Base-by-base conservation (phyloP, 2,329 filamentous ascomycete species). In the Penicillium sp. region DNA sequence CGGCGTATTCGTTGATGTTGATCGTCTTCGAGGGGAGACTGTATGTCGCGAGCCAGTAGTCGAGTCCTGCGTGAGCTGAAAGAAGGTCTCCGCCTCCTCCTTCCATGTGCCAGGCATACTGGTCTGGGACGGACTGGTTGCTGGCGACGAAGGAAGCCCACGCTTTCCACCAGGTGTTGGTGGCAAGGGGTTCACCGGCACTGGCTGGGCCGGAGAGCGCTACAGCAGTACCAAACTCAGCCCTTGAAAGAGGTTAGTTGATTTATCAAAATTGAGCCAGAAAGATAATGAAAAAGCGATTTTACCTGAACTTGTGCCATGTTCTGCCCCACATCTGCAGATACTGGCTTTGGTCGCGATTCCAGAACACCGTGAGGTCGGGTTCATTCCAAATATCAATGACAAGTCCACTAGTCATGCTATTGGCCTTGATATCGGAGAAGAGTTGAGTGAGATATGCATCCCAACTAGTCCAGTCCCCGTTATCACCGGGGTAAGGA, bases 81-180 rank as follows among this genome's bases (percentile, higher is more conserved):
- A 49, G 45, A 19, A 53, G 50, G 35, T 53, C 50, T 26, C 50
- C 50, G 15, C 22, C 50, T 22, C 30, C 50, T 53, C 35, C 50
- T 13, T 35, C 30, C 28, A 53, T 35, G 30, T 53, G 50, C 50
- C 28, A 35, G 4, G 50, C 19, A 15, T 35, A 35, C 50, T 38
- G 35, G 12, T 53, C 50, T 17, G 50, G 50, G 7, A 53, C 19
- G 30, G 30, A 35, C 5, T 24, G 10, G 26, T 53, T 53, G 7
- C 30, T 22, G n/a, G 28, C 22, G 30, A 53, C 35, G 30, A 53
- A 53, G 17, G 30, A 35, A 26, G 50, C 50, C 50, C 50, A 53
- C 13, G n/a, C 50, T 13, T 22, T 4, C 30, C 35, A 53, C 50
- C 50, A 53, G 8, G 26, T n/a, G 7, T 49, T 49, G 15, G 45